Evolutionary conservation across 768 basidiomycete genomes (phyloP).

Genomic region (Boletellus emodensis): DNA sequence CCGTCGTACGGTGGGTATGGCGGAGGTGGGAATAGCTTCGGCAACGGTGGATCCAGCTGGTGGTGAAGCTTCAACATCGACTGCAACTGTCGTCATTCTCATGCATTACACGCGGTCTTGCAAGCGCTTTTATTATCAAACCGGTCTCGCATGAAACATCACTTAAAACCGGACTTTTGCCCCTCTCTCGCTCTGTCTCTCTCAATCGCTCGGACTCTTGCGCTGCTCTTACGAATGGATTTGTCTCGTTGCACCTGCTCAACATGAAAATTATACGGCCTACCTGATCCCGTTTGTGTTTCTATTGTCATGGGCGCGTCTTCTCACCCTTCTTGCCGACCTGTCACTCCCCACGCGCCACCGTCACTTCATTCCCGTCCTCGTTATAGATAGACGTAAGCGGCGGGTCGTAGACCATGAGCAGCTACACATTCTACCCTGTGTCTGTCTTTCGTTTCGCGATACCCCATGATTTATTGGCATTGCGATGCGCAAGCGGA

Average conservation of each 20-base stretch:
- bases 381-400: constrained; percentile 41
- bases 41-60: constrained; percentile 40
- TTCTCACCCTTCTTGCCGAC: constrained; percentile 12
- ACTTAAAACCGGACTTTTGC: constrained; percentile 17
- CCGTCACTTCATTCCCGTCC: constrained; percentile 26
- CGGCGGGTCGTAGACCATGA: constrained; percentile 43
- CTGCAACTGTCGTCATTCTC: constrained; percentile 8
- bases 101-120: constrained; percentile 6
- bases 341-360: constrained; percentile 20
- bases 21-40: constrained; percentile 28
- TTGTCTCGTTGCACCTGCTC: constrained; percentile 55
- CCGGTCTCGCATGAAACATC: constrained; percentile 21
- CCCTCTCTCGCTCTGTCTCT: constrained; percentile 25
- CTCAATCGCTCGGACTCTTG: constrained; percentile 41
- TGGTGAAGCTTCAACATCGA: constrained; percentile 35
- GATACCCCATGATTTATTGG: constrained; percentile 44
- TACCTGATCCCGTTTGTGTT: constrained; percentile 40
- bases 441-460: constrained; percentile 50
- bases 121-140: constrained; percentile 14
- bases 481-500: constrained; percentile 48
- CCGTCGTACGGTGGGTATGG: constrained; percentile 28
- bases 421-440: constrained; percentile 39
- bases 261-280: constrained; percentile 42
- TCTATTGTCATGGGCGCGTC: constrained; percentile 32
- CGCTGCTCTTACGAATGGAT: constrained; percentile 62